Evolutionary conservation across 2,329 filamentous ascomycete species (phyloP), one percentile per base, ranked within the genome.

Genomic region (Falciphora oryzae): DNA sequence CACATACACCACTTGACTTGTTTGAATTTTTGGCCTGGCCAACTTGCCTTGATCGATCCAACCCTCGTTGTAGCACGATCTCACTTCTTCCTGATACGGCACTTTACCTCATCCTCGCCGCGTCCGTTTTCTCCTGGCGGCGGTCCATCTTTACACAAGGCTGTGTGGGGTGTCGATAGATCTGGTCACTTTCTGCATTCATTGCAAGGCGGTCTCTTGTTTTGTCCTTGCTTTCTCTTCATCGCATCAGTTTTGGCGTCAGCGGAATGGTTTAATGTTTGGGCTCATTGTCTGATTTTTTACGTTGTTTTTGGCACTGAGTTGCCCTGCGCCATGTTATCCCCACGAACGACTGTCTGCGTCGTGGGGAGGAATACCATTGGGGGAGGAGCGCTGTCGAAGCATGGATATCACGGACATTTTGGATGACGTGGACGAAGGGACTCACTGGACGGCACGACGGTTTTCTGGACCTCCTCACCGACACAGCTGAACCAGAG

Each of bases 111-210:
- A n/a, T 8, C 16, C 44, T n/a, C 44, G 44, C 22, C 22, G 22
- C 18, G 22, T 8, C 44, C 18, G 1, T n/a, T n/a, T 10, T 8
- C 44, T 10, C 16, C 18, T 50, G 22, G 18, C 22, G 8, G 22
- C 22, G 44, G 44, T 53, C 44, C 18, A n/a, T 53, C 44, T 53
- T n/a, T 53, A 7, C 44, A 10, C 18, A n/a, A 53, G 44, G 22
- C 10, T n/a, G 2, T 11, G 6, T 53, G 44, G 22, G 44, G 44
- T n/a, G 22, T 53, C 38, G 38, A 53, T 53, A 53, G 44, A 53
- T 53, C 44, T 53, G 44, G 44, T n/a, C 44, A 53, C 44, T 53
- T 53, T n/a, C 44, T 53, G 44, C 44, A 53, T 53, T n/a, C 22
- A 53, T 53, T 53, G 22, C 22, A 53, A 8, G 44, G 44, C 44